phyloP scores from a whole-genome alignment of 495 filamentous ascomycete species.

The Penicillium canescens region DNA sequence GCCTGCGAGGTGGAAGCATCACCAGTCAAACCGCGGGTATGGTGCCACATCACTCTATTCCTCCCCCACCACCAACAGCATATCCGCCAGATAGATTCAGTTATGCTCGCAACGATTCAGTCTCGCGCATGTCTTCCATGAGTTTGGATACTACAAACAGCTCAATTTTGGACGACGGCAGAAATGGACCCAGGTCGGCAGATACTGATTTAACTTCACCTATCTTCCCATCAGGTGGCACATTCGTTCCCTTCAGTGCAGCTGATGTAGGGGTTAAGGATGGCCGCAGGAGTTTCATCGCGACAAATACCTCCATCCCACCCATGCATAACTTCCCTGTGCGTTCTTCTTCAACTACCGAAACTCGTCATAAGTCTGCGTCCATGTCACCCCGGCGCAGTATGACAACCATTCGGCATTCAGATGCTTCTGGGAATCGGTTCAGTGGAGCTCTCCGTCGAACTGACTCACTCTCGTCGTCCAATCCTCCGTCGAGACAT shows the following conservation, averaged over 20 bases:
- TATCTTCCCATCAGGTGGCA: slow-evolving; percentile 37
- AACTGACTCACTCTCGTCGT: slow-evolving; percentile 38
- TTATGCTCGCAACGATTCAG: slow-evolving; percentile 42
- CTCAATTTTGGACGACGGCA: slow-evolving; percentile 47
- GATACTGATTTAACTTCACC: slow-evolving; percentile 37
- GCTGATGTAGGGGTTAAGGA: slow-evolving; percentile 44
- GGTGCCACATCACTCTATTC: slow-evolving; percentile 43
- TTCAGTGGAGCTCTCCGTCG: slow-evolving; percentile 30
- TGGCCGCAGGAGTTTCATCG: slow-evolving; percentile 31
- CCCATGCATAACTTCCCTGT: slow-evolving; percentile 33
- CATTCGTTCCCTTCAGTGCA: slow-evolving; percentile 43
- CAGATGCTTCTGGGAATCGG: slow-evolving; percentile 25
- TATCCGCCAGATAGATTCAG: slow-evolving; percentile 36
- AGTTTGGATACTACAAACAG: slow-evolving; percentile 51
- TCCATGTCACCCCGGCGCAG: slow-evolving; percentile 38
- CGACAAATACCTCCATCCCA: slow-evolving; percentile 23
- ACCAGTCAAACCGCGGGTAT: slow-evolving; percentile 41
- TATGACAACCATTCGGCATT: slow-evolving; percentile 33
- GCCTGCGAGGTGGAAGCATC: slow-evolving; percentile 40
- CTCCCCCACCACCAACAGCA: slow-evolving; percentile 44
- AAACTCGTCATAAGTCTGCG: slow-evolving; percentile 25
- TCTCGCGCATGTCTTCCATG: slow-evolving; percentile 41
- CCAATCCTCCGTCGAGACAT: slow-evolving; percentile 22
- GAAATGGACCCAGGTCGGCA: slow-evolving; percentile 24
- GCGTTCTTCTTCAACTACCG: slow-evolving; percentile 27